Evolutionary conservation across 1,284 basidiomycete species (phyloP).

Genomic region (Ustilago cynodontis): DNA sequence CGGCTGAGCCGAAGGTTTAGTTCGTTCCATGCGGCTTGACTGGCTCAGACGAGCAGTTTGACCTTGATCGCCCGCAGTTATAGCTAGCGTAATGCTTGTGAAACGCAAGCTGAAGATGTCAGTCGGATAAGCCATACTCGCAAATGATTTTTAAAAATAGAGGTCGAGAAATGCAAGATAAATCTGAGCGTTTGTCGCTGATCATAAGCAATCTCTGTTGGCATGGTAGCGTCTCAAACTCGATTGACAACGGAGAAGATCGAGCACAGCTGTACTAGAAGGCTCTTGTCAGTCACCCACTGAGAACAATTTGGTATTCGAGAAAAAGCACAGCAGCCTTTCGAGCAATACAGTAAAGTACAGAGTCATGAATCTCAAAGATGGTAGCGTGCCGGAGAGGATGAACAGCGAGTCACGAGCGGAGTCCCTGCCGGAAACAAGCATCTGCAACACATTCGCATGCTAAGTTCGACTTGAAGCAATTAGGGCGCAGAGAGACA

Average conservation of each 20-base stretch:
- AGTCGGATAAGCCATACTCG: background rate
- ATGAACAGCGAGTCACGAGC: background rate
- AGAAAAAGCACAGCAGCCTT: background rate
- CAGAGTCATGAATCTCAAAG: background rate
- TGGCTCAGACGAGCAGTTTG: background rate
- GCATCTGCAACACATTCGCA: too few species aligned
- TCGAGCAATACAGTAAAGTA: background rate
- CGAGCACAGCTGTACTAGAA: too few species aligned
- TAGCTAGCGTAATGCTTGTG: background rate
- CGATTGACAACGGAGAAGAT: too few species aligned
- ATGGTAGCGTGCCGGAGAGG: background rate
- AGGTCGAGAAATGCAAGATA: background rate
- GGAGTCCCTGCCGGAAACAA: too few species aligned
- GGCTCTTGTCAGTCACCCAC: too few species aligned
- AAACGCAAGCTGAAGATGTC: background rate
- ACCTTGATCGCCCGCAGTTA: background rate
- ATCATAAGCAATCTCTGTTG: too few species aligned
- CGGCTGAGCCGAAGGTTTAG: too few species aligned
- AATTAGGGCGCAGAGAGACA: conserved; percentile 52
- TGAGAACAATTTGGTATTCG: background rate
- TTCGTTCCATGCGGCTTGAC: too few species aligned
- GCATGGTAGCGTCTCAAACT: too few species aligned
- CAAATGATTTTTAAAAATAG: background rate
- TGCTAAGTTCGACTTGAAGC: too few species aligned
- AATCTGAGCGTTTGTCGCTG: background rate